Evolutionary conservation across 805 yeast genomes (phyloP).

Genomic region (Candida anglica): DNA sequence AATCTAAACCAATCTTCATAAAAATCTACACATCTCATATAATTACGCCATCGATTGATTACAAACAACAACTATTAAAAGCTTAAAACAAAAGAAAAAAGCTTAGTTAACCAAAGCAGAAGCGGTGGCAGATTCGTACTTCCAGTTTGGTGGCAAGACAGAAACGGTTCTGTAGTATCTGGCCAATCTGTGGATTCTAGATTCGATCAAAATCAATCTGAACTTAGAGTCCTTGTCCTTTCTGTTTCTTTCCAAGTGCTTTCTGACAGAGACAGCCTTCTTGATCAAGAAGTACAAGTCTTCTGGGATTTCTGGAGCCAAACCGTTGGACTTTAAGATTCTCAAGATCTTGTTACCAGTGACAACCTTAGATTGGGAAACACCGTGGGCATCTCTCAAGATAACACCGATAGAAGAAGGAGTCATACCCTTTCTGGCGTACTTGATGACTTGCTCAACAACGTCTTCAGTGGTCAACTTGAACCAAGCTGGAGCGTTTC

Average conservation of each 20-base stretch:
- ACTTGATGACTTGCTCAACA: conserved; percentile 97
- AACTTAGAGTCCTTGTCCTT: conserved; percentile 99
- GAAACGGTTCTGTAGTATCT: conserved; percentile 99
- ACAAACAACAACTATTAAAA: no score
- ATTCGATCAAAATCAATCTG: conserved; percentile 99
- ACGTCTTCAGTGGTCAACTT: conserved; percentile 92
- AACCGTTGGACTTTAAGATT: conserved; percentile 98
- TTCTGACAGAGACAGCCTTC: conserved; percentile 99
- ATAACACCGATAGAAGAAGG: conserved; percentile 99
- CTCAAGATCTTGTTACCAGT: conserved; percentile 99
- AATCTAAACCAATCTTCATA: no score
- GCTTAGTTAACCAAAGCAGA: conserved; percentile 97
- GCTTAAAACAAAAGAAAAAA: conserved; percentile 17
- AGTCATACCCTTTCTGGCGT: conserved; percentile 99
- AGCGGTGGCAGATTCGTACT: conserved; percentile 99
- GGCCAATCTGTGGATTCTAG: conserved; percentile 99
- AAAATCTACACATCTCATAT: no score
- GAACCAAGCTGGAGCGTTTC: conserved; percentile 99
- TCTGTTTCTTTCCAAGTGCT: conserved; percentile 99
- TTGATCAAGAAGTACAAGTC: conserved; percentile 98
- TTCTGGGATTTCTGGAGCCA: conserved; percentile 99
- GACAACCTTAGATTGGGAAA: conserved; percentile 93
- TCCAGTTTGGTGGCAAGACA: conserved; percentile 99
- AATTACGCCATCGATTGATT: no score
- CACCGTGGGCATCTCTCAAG: conserved; percentile 99